Conservation (phyloP, 129 eudicot species). For the Chrysanthemum seticuspe region DNA sequence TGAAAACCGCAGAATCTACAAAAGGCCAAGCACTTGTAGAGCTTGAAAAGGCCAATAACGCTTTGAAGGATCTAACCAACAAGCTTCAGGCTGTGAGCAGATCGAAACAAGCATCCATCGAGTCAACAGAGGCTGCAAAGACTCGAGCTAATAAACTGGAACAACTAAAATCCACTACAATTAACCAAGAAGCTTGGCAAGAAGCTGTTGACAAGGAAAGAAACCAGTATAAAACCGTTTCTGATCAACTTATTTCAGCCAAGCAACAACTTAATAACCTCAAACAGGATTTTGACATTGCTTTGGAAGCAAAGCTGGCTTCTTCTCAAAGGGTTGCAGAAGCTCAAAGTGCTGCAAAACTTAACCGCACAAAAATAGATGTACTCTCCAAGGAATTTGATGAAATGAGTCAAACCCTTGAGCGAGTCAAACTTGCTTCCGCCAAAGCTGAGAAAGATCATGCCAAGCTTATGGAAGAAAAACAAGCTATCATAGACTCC, state of each 20-base stretch:
- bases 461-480: conserved; percentile 41
- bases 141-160: conserved; percentile 46
- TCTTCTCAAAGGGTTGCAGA: conserved; percentile 55
- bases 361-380: conserved; percentile 41
- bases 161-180: conserved; percentile 40
- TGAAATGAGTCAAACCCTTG: conserved; percentile 44
- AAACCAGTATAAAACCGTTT: conserved; percentile 52
- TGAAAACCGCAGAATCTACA: conserved; percentile 50
- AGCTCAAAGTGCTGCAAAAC: conserved; percentile 52
- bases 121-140: conserved; percentile 62
- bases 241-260: conserved; percentile 49
- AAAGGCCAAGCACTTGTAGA: conserved; percentile 62
- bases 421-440: conserved; percentile 46
- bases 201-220: conserved; percentile 38
- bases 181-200: conserved; percentile 35
- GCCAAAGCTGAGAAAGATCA: conserved; percentile 50
- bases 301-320: conserved; percentile 49
- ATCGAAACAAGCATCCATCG: conserved; percentile 57
- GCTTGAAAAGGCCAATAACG: conserved; percentile 57
- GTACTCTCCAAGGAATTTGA: conserved; percentile 57
- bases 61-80: conserved; percentile 56
- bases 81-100: conserved; percentile 58
- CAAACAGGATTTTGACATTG: conserved; percentile 65
- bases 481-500: conserved; percentile 31
- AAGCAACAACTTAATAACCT: conserved; percentile 79